Conservation (phyloP, 768 basidiomycete genomes). For the Psilocybe azurescens region DNA sequence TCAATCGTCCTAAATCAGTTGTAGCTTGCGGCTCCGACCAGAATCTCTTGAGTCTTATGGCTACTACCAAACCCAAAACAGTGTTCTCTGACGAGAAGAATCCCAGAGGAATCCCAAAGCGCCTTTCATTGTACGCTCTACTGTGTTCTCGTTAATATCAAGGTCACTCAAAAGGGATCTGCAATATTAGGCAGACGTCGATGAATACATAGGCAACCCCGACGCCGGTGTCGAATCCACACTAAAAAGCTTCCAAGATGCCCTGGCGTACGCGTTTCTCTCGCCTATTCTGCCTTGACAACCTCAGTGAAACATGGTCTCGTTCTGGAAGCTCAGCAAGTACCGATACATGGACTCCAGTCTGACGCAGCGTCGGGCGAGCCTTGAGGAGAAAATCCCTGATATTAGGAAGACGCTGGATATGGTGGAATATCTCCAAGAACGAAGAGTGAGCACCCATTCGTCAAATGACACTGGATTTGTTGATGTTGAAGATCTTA, state of each 20-base stretch:
- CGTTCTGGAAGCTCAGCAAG: slow-evolving; percentile 72
- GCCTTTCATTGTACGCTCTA: slow-evolving; percentile 80
- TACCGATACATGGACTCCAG: slow-evolving; percentile 98
- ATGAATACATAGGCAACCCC: slow-evolving; percentile 81
- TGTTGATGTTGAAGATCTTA: slow-evolving; percentile 1
- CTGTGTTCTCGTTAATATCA: background rate
- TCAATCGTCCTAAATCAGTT: background rate
- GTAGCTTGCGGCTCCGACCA: background rate
- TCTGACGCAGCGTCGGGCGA: slow-evolving; percentile 74
- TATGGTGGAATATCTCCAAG: slow-evolving; percentile 85
- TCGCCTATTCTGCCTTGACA: slow-evolving; percentile 14
- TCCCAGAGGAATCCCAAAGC: slow-evolving; percentile 93
- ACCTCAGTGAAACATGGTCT: slow-evolving; percentile 26
- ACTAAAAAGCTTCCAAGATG: slow-evolving; percentile 87
- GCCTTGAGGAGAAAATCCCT: slow-evolving; percentile 93
- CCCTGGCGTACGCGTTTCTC: slow-evolving; percentile 77
- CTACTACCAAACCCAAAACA: slow-evolving; percentile 29
- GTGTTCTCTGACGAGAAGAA: slow-evolving; percentile 63
- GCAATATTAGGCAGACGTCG: slow-evolving; percentile 91
- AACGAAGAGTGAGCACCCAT: slow-evolving; percentile 62
- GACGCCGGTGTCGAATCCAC: slow-evolving; percentile 80
- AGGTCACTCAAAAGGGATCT: background rate
- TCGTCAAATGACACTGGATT: background rate
- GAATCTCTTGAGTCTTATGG: slow-evolving; percentile 21
- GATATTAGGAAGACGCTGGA: slow-evolving; percentile 92